phyloP scores from a whole-genome alignment of 768 basidiomycete species.

The Calocybe cyanea region DNA sequence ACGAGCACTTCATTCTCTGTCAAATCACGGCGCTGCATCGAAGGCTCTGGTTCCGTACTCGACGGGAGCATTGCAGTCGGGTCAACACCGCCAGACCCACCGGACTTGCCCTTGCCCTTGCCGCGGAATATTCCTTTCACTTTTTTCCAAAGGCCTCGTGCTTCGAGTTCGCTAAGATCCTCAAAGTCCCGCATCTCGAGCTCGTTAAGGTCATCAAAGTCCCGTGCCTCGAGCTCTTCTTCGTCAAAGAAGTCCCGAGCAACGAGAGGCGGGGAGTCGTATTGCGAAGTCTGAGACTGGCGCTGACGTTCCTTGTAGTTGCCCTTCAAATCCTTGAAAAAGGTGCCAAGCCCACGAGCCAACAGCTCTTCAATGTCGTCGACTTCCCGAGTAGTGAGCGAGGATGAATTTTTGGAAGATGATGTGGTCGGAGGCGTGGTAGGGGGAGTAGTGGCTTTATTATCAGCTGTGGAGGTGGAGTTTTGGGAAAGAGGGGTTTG shows the following conservation, averaged over 20 bases:
- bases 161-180: not conserved
- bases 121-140: not conserved
- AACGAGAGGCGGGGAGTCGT: too few species aligned
- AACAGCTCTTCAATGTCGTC: slow-evolving; percentile 1
- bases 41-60: too few species aligned
- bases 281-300: not conserved
- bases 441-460: not conserved
- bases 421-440: not conserved
- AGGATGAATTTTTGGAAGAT: not conserved
- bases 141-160: too few species aligned
- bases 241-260: slow-evolving; percentile 1
- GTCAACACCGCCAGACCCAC: not conserved
- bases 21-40: slow-evolving; percentile 1
- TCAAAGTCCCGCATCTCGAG: not conserved
- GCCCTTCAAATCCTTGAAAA: not conserved
- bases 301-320: not conserved
- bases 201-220: not conserved
- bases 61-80: too few species aligned
- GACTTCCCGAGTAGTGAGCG: slow-evolving; percentile 3
- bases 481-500: too few species aligned
- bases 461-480: too few species aligned
- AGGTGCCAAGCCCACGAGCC: too few species aligned
- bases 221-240: slow-evolving; percentile 6
- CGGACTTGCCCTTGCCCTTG: not conserved
- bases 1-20: not conserved